Conservation (phyloP, 805 yeast genomes). For the Wickerhamiella brachini region DNA sequence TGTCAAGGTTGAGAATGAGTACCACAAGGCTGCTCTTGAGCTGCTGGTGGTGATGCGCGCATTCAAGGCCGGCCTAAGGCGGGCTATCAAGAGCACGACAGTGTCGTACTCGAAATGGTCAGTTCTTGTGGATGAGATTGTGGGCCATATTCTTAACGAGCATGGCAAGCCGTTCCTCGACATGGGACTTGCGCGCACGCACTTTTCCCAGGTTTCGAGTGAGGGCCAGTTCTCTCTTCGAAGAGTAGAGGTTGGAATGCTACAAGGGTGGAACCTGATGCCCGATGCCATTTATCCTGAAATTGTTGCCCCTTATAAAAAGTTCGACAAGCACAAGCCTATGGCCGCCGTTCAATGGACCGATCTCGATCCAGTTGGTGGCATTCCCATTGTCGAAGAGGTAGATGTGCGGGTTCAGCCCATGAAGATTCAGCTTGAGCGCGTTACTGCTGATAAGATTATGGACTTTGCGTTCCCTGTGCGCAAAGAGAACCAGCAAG, state of each 20-base stretch:
- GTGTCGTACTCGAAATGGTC: slow-evolving; percentile 31
- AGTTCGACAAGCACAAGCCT: slow-evolving; percentile 20
- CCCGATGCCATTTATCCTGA: slow-evolving; percentile 52
- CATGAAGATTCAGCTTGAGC: slow-evolving; percentile 58
- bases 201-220: slow-evolving; percentile 47
- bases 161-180: slow-evolving; percentile 53
- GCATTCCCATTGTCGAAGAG: slow-evolving; percentile 63
- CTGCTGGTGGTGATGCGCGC: slow-evolving; percentile 25
- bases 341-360: slow-evolving; percentile 43
- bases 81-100: slow-evolving; percentile 21
- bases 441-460: slow-evolving; percentile 47
- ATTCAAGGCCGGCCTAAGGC: slow-evolving; percentile 21
- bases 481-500: slow-evolving; percentile 15
- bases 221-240: slow-evolving; percentile 57
- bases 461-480: slow-evolving; percentile 60
- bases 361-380: slow-evolving; percentile 79
- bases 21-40: slow-evolving; percentile 18
- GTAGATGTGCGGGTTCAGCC: slow-evolving; percentile 53
- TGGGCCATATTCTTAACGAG: slow-evolving; percentile 54
- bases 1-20: slow-evolving; percentile 21
- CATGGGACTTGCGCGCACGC: slow-evolving; percentile 47
- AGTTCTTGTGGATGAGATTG: slow-evolving; percentile 53
- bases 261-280: slow-evolving; percentile 58
- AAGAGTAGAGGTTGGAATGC: slow-evolving; percentile 39
- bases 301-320: slow-evolving; percentile 41